Percentiles rank a stretch among this genome's conserved stretches.
Evolutionary conservation across 2,329 filamentous ascomycete species (phyloP).

Genomic region (Colletotrichum spinosum): DNA sequence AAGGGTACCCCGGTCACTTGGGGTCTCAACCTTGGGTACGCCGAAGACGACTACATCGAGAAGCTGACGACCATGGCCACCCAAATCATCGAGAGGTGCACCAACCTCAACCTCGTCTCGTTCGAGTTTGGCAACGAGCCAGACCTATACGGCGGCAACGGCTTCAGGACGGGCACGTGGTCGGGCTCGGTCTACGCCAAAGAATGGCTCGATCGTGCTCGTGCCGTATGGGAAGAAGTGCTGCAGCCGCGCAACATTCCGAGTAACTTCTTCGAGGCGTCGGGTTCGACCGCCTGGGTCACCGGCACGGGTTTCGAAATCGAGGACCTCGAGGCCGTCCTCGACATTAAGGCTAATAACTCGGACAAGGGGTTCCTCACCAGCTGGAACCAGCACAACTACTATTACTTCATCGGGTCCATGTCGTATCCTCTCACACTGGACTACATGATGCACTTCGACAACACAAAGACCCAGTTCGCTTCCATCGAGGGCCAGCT

Average conservation of each 20-base stretch:
- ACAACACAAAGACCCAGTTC: constrained; percentile 31
- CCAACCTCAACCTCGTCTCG: constrained; percentile 31
- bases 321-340: constrained; percentile 7
- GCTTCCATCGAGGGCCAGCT: constrained; percentile 24
- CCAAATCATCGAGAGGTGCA: constrained; percentile 32
- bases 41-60: constrained; percentile 30
- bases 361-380: constrained; percentile 29
- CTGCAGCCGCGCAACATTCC: constrained; percentile 22
- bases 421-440: constrained; percentile 30
- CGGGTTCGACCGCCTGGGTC: constrained; percentile 32
- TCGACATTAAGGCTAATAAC: constrained; percentile 23
- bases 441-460: constrained; percentile 35
- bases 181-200: constrained; percentile 20
- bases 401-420: constrained; percentile 31
- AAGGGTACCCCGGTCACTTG: constrained; percentile 31
- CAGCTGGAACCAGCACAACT: constrained; percentile 35
- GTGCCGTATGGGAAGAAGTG: constrained; percentile 25
- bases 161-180: constrained; percentile 20
- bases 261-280: constrained; percentile 32
- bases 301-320: constrained; percentile 33
- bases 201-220: constrained; percentile 30
- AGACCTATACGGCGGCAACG: constrained; percentile 31
- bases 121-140: constrained; percentile 34
- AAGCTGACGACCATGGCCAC: constrained; percentile 29
- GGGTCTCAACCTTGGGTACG: constrained; percentile 32